These are phyloP conservation scores for Jatropha curcas DNA, from an alignment of 345 rosid genomes.

Conservation along the genomic window DNA sequence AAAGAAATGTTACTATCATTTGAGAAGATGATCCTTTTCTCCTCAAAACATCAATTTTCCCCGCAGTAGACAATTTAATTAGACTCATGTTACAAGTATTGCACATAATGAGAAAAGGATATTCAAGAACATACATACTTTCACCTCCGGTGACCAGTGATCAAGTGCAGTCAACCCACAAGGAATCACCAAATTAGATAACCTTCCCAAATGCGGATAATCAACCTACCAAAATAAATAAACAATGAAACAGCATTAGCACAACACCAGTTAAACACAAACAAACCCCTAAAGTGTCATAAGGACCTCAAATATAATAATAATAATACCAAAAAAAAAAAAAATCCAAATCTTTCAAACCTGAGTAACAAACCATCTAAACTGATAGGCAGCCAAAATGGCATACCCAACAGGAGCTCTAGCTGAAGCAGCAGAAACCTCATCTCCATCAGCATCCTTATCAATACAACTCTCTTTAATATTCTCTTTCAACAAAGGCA, in stretches of 20 bases:
- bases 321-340: not conserved
- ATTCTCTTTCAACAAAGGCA: constrained; percentile 57
- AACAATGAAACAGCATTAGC: not conserved
- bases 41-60: not conserved
- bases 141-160: constrained; percentile 90
- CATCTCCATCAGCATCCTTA: constrained; percentile 51
- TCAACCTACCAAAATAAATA: constrained; percentile 47
- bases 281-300: not conserved
- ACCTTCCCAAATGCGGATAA: constrained; percentile 52
- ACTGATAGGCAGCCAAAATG: constrained; percentile 67
- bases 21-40: not conserved
- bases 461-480: constrained; percentile 69
- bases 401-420: constrained; percentile 71
- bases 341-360: constrained; percentile 29
- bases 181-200: constrained; percentile 75
- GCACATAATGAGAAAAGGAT: not conserved
- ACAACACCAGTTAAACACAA: not conserved
- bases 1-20: not conserved
- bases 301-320: too few species aligned
- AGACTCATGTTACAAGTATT: too few species aligned
- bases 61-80: too few species aligned
- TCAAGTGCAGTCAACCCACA: constrained; percentile 88
- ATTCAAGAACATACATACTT: constrained; percentile 48
- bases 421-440: constrained; percentile 56
- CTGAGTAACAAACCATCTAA: constrained; percentile 86